These are phyloP conservation scores for Chaetomium cochliodes DNA, from an alignment of 495 filamentous ascomycete genomes.

Conservation along the genomic window DNA sequence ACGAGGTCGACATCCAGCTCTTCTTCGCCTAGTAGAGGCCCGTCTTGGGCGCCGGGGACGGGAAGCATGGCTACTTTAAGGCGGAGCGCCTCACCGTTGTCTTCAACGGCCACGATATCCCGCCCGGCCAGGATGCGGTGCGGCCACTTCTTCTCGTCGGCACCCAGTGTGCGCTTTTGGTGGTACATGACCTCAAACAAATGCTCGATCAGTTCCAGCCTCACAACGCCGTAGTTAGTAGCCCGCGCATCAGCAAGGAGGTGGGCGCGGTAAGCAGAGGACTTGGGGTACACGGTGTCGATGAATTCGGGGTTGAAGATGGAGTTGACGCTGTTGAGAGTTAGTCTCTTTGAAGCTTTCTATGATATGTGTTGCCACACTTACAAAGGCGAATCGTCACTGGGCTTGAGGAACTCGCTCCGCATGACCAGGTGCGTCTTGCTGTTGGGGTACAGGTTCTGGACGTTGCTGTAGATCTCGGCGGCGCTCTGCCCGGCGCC, in stretches of 20 bases:
- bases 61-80: conserved; percentile 46
- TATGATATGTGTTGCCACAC: conserved; percentile 30
- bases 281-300: conserved; percentile 66
- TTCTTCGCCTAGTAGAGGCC: conserved; percentile 44
- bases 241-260: conserved; percentile 64
- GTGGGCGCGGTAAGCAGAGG: conserved; percentile 58
- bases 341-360: not conserved
- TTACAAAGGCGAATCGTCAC: conserved; percentile 94
- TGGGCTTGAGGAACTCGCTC: conserved; percentile 76
- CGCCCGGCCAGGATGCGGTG: conserved; percentile 72
- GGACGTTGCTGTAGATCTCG: conserved; percentile 90
- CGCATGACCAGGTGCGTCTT: conserved; percentile 73
- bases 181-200: conserved; percentile 83
- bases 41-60: conserved; percentile 36
- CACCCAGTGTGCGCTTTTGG: conserved; percentile 66
- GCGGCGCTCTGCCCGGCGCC: conserved; percentile 91
- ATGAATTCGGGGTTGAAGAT: conserved; percentile 88
- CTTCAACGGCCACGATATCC: conserved; percentile 58
- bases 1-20: conserved; percentile 72
- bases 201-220: conserved; percentile 79
- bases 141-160: conserved; percentile 71
- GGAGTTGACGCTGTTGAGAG: conserved; percentile 73
- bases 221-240: conserved; percentile 94
- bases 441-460: conserved; percentile 78
- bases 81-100: conserved; percentile 40